phyloP scores from a whole-genome alignment of 805 yeast genomes.

The Schizosaccharomyces lindneri region DNA sequence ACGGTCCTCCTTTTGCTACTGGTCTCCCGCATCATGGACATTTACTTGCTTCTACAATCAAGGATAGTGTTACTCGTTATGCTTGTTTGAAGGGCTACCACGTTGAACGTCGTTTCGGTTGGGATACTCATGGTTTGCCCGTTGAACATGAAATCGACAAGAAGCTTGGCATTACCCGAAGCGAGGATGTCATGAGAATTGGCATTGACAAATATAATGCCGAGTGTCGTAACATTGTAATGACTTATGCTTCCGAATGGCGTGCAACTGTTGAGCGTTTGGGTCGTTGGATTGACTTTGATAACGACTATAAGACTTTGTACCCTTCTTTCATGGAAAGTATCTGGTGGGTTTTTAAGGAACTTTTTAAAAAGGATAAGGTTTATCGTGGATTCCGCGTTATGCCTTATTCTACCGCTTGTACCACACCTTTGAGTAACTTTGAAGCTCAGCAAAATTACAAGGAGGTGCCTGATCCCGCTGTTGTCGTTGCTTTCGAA shows the following conservation, averaged over 20 bases:
- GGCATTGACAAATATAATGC: constrained; percentile 85
- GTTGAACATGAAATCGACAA: constrained; percentile 97
- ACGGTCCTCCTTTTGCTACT: constrained; percentile 98
- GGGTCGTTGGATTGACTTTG: constrained; percentile 99
- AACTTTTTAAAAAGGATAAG: constrained; percentile 57
- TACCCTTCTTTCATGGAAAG: constrained; percentile 95
- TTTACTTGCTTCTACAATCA: constrained; percentile 83
- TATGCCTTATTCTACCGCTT: constrained; percentile 97
- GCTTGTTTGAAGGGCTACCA: constrained; percentile 94
- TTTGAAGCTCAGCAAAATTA: constrained; percentile 97
- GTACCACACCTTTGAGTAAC: constrained; percentile 86
- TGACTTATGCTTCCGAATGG: constrained; percentile 94
- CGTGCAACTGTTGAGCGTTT: constrained; percentile 72
- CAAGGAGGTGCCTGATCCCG: constrained; percentile 92
- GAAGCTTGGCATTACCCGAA: constrained; percentile 75
- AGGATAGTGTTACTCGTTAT: constrained; percentile 89
- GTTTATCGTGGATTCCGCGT: constrained; percentile 91
- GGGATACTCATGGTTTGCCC: constrained; percentile 99
- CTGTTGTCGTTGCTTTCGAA: constrained; percentile 77
- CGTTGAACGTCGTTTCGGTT: constrained; percentile 93
- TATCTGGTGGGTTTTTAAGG: constrained; percentile 95
- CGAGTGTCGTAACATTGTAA: constrained; percentile 89
- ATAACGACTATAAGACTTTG: constrained; percentile 89
- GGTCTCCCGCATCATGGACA: constrained; percentile 83
- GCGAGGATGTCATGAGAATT: constrained; percentile 78